These are phyloP conservation scores for Neurospora pannonica DNA, from an alignment of 495 filamentous ascomycete species.

Conservation along the genomic window DNA sequence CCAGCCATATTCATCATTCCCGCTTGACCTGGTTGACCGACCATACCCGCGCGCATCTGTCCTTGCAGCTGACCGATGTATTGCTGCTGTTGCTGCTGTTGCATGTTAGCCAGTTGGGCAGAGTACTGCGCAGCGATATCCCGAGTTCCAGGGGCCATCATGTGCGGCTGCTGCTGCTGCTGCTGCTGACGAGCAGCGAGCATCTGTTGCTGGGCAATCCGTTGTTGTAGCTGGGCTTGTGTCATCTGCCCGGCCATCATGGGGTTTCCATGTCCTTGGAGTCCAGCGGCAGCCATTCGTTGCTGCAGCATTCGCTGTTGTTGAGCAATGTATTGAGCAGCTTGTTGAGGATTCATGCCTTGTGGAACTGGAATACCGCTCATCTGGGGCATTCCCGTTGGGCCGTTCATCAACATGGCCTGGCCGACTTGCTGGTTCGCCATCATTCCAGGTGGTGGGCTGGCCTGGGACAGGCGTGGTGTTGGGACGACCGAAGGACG, in stretches of 20 bases:
- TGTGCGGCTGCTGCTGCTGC: constrained; percentile 13
- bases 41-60: constrained; percentile 24
- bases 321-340: constrained; percentile 35
- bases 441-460: constrained; percentile 52
- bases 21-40: constrained; percentile 9
- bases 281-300: constrained; percentile 25
- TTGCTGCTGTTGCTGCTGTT: constrained; percentile 31
- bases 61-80: constrained; percentile 22
- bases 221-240: constrained; percentile 26
- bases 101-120: constrained; percentile 22
- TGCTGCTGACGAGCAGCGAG: constrained; percentile 12
- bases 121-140: constrained; percentile 24
- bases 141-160: constrained; percentile 13
- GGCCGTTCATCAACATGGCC: constrained; percentile 37
- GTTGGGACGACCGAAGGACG: constrained; percentile 58
- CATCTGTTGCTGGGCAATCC: constrained; percentile 26
- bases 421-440: constrained; percentile 43
- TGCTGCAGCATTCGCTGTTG: constrained; percentile 50
- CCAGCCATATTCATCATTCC: constrained; percentile 29
- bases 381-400: constrained; percentile 32
- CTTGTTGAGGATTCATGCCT: constrained; percentile 5
- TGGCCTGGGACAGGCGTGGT: constrained; percentile 62
- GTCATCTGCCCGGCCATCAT: constrained; percentile 28
- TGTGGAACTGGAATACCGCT: constrained; percentile 5
- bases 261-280: constrained; percentile 19